Conservation (phyloP, 2,329 filamentous ascomycete species). For the Paracoccidioides lutzii region DNA sequence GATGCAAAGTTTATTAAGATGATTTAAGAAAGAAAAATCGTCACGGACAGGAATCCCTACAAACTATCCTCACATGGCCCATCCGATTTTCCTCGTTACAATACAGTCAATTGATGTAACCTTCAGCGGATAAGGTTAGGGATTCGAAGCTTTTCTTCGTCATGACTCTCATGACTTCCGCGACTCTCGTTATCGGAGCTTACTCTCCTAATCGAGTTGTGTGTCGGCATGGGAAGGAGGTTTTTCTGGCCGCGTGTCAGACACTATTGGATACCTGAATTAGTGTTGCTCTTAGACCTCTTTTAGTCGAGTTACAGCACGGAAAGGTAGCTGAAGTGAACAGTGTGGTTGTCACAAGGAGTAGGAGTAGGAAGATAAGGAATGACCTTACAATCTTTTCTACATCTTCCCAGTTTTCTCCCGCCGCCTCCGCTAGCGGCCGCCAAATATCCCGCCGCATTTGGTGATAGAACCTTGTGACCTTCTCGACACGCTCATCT, state of each 20-base stretch:
- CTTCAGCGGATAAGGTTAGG: conserved; percentile 8
- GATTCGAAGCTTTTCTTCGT: conserved; percentile 12
- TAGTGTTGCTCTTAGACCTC: not conserved
- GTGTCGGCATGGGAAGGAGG: conserved; percentile 9
- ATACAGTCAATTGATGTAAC: not conserved
- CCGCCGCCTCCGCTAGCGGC: conserved; percentile 50
- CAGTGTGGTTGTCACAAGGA: not conserved
- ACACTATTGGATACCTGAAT: conserved; percentile 9
- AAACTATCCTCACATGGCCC: not conserved
- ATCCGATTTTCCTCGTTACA: not conserved
- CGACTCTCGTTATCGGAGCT: conserved; percentile 6
- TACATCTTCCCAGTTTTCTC: conserved; percentile 51
- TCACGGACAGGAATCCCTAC: not conserved
- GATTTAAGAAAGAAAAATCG: not conserved
- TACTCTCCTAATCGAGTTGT: conserved; percentile 2
- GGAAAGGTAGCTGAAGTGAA: not conserved
- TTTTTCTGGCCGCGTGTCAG: conserved; percentile 14
- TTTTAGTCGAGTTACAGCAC: not conserved
- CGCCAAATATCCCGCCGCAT: conserved; percentile 74
- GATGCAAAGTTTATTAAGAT: conserved; percentile 1
- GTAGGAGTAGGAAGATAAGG: not conserved
- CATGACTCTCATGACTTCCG: conserved; percentile 11
- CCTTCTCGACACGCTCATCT: conserved; percentile 55
- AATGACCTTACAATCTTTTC: conserved; percentile 58
- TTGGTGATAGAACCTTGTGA: conserved; percentile 67